phyloP scores from a whole-genome alignment of 306 rosid genomes.

The Carpinus fangiana region DNA sequence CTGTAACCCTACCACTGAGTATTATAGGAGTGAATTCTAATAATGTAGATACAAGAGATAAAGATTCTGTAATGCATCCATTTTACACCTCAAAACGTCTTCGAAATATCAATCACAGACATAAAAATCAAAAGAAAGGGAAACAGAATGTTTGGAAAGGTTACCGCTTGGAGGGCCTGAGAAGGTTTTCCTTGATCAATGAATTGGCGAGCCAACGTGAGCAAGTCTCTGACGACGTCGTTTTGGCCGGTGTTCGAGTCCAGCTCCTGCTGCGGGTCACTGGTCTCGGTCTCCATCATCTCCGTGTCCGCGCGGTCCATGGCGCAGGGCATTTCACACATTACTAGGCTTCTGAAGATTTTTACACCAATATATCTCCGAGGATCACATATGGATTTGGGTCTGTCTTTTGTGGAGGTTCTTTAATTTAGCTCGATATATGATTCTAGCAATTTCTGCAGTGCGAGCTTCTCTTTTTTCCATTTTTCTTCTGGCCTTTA shows the following conservation, averaged over 20 bases:
- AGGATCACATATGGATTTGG: neutral
- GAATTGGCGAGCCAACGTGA: conserved; percentile 81
- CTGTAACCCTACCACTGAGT: neutral
- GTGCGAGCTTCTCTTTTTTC: too few relatives aligned
- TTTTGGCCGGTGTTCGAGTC: conserved; percentile 29
- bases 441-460: conserved; percentile 35
- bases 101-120: neutral
- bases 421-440: neutral
- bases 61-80: neutral
- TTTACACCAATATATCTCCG: neutral
- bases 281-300: conserved; percentile 36
- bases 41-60: neutral
- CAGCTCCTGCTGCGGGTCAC: conserved; percentile 16
- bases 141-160: neutral
- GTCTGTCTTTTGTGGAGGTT: neutral
- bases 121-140: neutral
- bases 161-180: conserved; percentile 92
- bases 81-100: too few relatives aligned
- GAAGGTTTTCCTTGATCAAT: conserved; percentile 82
- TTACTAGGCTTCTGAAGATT: too few relatives aligned
- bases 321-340: conserved; percentile 18
- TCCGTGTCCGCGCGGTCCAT: conserved; percentile 42
- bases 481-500: neutral
- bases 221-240: conserved; percentile 52
- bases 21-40: neutral